Base-by-base conservation (phyloP, 2,329 filamentous ascomycete species). In the Fusarium sublunatum region DNA sequence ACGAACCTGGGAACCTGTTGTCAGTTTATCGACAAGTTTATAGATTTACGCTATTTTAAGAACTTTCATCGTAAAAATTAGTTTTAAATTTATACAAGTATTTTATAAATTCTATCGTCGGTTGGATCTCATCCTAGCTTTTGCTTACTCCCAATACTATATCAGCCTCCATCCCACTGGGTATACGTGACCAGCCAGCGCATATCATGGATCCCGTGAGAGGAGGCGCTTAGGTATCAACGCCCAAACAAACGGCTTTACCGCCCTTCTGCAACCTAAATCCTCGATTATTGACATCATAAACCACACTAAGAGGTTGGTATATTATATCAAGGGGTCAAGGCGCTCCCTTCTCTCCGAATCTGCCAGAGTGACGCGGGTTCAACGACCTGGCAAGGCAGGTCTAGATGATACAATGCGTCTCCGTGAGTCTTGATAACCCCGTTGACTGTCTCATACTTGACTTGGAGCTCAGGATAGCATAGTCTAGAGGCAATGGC, bases 321-420 rank as follows among this genome's bases (percentile, higher is more conserved):
- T 26, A 10, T 25, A 13, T 4, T 15, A 40, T 9, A 40, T 40
- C 19, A 38, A 19, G n/a, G 38, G 4, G 4, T 24, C n/a, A 40
- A 40, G 11, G 5, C 8, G 8, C 12, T 19, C 10, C 40, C 42
- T 74, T 72, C 70, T 58, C 46, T 70, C 59, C 70, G 72, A 24
- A 76, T 73, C 45, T 76, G 74, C 69, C 72, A 73, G 40, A 75
- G 69, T 32, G 73, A 75, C 25, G 44, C 66, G 50, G 73, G 72
- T 45, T 72, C 58, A 65, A 75, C 61, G 12, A 76, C 72, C 65
- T 67, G 61, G 31, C 68, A 70, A 38, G 73, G 74, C 54, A 75
- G 58, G 39, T 67, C 38, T 7, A 76, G 61, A 66, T 68, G 62
- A 62, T 73, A 46, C 25, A 75, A 71, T 11, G 72, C 75, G 65